phyloP scores from a whole-genome alignment of 257 asterid genomes.

The Jasminum sambac region DNA sequence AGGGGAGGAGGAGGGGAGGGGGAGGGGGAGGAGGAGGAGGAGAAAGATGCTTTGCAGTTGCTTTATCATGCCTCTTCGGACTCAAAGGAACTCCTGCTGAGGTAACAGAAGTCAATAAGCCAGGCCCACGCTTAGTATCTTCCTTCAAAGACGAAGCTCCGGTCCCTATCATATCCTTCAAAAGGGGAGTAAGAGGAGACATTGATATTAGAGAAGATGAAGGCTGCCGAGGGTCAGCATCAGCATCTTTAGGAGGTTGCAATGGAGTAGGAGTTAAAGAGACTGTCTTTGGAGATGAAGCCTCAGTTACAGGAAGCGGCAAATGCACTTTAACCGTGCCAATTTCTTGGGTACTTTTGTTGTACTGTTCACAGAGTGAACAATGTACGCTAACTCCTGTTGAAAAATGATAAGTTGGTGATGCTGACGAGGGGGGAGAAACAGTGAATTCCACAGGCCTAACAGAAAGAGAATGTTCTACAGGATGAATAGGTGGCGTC shows the following conservation, averaged over 20 bases:
- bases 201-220: conserved; percentile 23
- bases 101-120: conserved; percentile 8
- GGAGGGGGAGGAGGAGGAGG: conserved; percentile 17
- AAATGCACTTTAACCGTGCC: conserved; percentile 22
- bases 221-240: conserved; percentile 25
- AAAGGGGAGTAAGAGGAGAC: conserved; percentile 36
- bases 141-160: conserved; percentile 25
- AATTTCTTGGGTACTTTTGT: conserved; percentile 25
- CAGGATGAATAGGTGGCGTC: conserved; percentile 29
- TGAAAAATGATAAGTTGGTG: conserved; percentile 32
- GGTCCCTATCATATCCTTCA: conserved; percentile 36
- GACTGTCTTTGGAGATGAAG: conserved; percentile 26
- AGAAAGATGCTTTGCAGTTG: conserved; percentile 3
- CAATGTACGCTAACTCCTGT: conserved; percentile 18
- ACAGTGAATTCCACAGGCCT: conserved; percentile 11
- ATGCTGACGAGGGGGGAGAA: conserved; percentile 33
- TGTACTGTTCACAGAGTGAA: conserved; percentile 25
- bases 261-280: conserved; percentile 36
- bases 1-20: conserved; percentile 22
- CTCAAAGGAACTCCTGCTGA: conserved; percentile 6
- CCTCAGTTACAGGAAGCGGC: conserved; percentile 34
- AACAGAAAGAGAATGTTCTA: conserved; percentile 24
- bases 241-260: conserved; percentile 40
- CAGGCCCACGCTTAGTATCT: conserved; percentile 22
- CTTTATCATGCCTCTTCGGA: conserved; percentile 24